Base-by-base conservation (phyloP, 495 filamentous ascomycete species). In the Penicillium silybi region DNA sequence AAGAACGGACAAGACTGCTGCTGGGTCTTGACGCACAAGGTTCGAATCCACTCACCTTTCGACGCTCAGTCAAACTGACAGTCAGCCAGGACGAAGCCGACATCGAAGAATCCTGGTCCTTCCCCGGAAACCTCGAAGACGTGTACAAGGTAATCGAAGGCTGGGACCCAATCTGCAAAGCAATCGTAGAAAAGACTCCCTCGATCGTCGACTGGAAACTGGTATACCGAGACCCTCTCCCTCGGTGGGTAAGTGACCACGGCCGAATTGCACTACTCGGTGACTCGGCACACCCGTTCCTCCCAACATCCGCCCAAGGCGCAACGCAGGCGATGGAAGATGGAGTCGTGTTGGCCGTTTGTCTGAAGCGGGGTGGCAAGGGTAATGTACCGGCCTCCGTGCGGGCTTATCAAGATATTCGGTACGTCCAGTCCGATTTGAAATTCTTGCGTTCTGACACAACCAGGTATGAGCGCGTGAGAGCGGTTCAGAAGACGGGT, bases 281-380 rank as follows among this genome's bases (percentile, higher is more conserved):
- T 19, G 87, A 89, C 57, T 73, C 84, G 6, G 86, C 86, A 1
- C 87, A 91, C 66, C 81, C 86, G 0, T 88, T 90, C 63, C 70
- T 89, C 4, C 86, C 86, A 0, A 87, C 85, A 0, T 84, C 79
- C 4, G 80, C 81, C n/a, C 83, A 88, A 53, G 87, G 87, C 0
- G 87, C 83, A 0, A 85, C 80, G 25, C 82, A 88, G 57, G 83
- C 85, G 0, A 82, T 90, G 54, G 87, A 91, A 57, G 87, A 90
- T 62, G 87, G 80, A 2, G 79, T 81, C 1, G 82, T 81, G 1
- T 62, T 90, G 6, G 85, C 86, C 6, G 76, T 83, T 6, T 85
- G 80, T 45, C 68, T 90, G 47, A 69, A 75, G 54, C 64, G 74
- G 23, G 57, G 70, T 6, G 82, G 82, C 1, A 82, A 81, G 53